Percentiles rank a stretch among this genome's conserved stretches.
These are phyloP conservation scores for Nakaseomyces sp. DNA, from an alignment of 1,139 yeast genomes.

Conservation along the genomic window DNA sequence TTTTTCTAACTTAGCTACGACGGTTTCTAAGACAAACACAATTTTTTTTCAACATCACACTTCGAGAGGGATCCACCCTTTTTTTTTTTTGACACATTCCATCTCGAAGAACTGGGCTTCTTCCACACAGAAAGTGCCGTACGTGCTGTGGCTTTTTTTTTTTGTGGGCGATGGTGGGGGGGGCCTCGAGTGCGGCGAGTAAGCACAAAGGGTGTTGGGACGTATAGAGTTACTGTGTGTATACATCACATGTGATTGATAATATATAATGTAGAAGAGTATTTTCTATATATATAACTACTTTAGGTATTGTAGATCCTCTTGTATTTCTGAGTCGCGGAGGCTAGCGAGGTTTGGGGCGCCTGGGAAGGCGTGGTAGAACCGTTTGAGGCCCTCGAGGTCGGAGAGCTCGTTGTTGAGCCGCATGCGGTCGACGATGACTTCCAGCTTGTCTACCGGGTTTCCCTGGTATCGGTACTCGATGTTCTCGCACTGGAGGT, in stretches of 20 bases:
- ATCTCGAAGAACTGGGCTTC: too few relatives aligned
- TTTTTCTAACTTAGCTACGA: too few relatives aligned
- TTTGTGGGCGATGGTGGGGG: too few relatives aligned
- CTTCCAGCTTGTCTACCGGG: slow-evolving; percentile 33
- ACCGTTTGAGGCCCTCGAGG: slow-evolving; percentile 45
- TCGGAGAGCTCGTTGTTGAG: slow-evolving; percentile 47
- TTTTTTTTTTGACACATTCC: not conserved
- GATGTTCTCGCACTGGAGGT: slow-evolving; percentile 29
- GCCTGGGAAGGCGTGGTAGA: slow-evolving; percentile 50
- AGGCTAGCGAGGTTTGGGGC: slow-evolving; percentile 49
- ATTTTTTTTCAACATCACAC: too few relatives aligned
- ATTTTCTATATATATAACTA: not conserved
- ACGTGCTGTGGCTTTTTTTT: not conserved
- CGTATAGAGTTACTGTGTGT: not conserved
- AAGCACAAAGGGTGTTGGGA: too few relatives aligned
- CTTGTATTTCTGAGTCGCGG: slow-evolving; percentile 51
- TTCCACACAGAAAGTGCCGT: not conserved
- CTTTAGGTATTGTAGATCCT: slow-evolving; percentile 39
- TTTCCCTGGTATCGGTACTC: slow-evolving; percentile 29
- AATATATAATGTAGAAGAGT: too few relatives aligned
- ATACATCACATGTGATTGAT: too few relatives aligned
- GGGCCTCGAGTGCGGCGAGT: slow-evolving; percentile 1
- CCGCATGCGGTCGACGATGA: slow-evolving; percentile 34
- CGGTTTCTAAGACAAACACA: not conserved
- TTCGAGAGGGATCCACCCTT: too few relatives aligned